phyloP scores from a whole-genome alignment of 495 filamentous ascomycete genomes.

The Xylaria cubensis region DNA sequence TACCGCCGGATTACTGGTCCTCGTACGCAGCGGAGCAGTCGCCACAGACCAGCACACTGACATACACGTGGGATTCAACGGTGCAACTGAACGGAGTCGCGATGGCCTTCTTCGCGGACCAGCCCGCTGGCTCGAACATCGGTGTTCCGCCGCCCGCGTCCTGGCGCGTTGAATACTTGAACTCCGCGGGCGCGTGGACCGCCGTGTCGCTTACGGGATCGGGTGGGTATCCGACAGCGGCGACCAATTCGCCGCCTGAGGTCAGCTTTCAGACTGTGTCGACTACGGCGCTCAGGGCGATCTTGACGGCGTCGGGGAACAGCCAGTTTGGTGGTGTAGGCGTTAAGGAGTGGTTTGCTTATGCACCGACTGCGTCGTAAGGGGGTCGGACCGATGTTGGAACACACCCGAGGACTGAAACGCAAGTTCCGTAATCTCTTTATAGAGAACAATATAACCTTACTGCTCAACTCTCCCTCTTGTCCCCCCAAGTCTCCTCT shows the following conservation, averaged over 20 bases:
- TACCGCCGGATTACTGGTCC: conserved; percentile 20
- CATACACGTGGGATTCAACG: conserved; percentile 22
- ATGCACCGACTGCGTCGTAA: conserved; percentile 19
- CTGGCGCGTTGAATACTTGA: conserved; percentile 15
- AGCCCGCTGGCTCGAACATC: conserved; percentile 21
- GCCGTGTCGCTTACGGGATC: conserved; percentile 9
- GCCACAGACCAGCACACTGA: conserved; percentile 19
- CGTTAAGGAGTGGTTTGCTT: conserved; percentile 25
- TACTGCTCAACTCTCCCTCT: neutral
- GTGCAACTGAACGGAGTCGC: conserved; percentile 19
- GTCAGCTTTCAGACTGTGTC: conserved; percentile 12
- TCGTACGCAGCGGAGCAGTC: conserved; percentile 22
- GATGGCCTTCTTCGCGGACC: conserved; percentile 25
- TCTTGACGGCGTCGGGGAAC: conserved; percentile 14
- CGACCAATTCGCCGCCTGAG: conserved; percentile 9
- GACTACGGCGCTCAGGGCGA: conserved; percentile 19
- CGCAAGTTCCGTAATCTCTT: neutral
- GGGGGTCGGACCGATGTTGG: neutral
- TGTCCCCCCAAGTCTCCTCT: neutral
- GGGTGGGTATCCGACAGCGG: conserved; percentile 18
- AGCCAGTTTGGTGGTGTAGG: conserved; percentile 11
- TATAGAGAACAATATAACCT: neutral
- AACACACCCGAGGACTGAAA: neutral
- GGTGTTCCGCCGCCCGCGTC: conserved; percentile 21
- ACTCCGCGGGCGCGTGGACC: conserved; percentile 7